phyloP scores from a whole-genome alignment of 768 basidiomycete species.

The Gyrodon lividus region DNA sequence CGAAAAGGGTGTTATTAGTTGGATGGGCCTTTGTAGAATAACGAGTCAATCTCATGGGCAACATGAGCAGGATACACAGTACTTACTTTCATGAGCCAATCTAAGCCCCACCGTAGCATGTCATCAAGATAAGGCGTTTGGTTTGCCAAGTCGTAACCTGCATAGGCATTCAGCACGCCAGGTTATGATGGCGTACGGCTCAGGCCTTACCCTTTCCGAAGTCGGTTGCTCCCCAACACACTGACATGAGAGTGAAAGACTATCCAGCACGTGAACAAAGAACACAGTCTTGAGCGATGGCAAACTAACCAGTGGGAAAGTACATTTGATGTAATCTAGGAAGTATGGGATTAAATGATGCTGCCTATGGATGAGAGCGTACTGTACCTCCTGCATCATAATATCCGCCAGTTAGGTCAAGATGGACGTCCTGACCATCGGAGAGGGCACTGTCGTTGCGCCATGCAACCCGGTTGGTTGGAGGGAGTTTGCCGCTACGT shows the following conservation, averaged over 20 bases:
- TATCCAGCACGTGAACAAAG: constrained; percentile 26
- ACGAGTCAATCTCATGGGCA: not conserved
- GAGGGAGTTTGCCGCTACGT: constrained; percentile 71
- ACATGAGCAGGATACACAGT: not conserved
- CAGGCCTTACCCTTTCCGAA: constrained; percentile 63
- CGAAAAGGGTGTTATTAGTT: constrained; percentile 64
- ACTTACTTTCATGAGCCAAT: constrained; percentile 86
- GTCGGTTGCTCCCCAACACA: constrained; percentile 89
- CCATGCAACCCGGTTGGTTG: constrained; percentile 78
- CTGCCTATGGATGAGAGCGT: not conserved
- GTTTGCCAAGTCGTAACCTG: constrained; percentile 80
- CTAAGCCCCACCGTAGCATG: constrained; percentile 87
- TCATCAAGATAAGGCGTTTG: constrained; percentile 91
- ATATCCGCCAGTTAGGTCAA: constrained; percentile 85
- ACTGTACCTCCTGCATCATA: constrained; percentile 87
- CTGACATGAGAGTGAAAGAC: constrained; percentile 81
- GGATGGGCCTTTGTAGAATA: constrained; percentile 68
- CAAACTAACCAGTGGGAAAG: constrained; percentile 70
- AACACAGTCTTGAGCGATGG: not conserved
- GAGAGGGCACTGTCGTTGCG: constrained; percentile 75
- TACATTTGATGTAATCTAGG: constrained; percentile 84
- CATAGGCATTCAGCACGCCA: not conserved
- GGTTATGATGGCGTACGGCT: not conserved
- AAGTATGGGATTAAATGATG: constrained; percentile 1
- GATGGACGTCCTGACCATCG: constrained; percentile 71